Evolutionary conservation across 164 flowering plant species (phyloP), one percentile per base, ranked within the genome.

Genomic region (Dillenia turbinata): DNA sequence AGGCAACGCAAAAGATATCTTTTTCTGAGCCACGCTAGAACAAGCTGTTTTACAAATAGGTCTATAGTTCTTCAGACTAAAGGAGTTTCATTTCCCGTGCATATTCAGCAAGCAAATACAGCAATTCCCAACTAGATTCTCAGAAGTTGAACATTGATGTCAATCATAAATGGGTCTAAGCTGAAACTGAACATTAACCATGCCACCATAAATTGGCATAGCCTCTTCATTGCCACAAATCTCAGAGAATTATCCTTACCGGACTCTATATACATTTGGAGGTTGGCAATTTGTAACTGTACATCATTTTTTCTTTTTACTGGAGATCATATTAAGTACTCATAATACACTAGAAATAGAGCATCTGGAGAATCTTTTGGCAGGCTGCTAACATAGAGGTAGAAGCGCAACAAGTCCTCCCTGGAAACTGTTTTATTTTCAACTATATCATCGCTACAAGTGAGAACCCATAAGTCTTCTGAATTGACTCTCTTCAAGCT

Each of bases 381-480:
- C 49, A 86, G 75, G 70, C 75, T 86, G 61, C 80, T 85, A 59
- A 94, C 78, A 56, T 89, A 91, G 47, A 78, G 78, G 73, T 91
- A 89, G 80, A 94, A 88, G 1, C 83, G 86, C 75, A 75, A 62
- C 72, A 94, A 65, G 49, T 94, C 91, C 64, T 94, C 94, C 66
- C 60, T 83, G 16, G 88, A 73, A 51, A 84, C 85, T 2, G 86
- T 83, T 52, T 83, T 83, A 0, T 72, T 58, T 50, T 94, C 92
- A 22, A 87, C 77, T 63, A 94, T 88, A 52, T 94, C 99, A 45
- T 79, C 79, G 50, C 62, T 67, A 54, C 89, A 67, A 0, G 94
- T 89, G 50, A 94, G 94, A 66, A 91, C 97, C 99, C 99, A 94
- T 43, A 94, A 71, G 70, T 94, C 97, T 72, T 79, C 77, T 17